Base-by-base conservation (phyloP, 2,329 filamentous ascomycete genomes). In the Lachnellula occidentalis region DNA sequence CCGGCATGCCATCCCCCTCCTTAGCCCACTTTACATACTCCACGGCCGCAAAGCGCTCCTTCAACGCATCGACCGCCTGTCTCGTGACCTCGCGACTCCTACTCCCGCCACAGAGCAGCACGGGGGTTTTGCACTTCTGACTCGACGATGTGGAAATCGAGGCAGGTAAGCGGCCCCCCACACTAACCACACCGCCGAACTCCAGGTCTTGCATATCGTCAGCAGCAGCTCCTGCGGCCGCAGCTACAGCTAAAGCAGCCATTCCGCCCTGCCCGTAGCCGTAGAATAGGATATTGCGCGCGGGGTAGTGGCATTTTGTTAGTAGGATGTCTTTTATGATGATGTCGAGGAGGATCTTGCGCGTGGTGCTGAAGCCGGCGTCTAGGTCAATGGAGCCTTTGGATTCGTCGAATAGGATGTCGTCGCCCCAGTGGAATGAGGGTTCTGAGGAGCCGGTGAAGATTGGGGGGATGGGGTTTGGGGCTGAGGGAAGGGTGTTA, bases 1-100 rank as follows among this genome's bases (percentile, higher is more conserved):
- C 75, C n/a, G 91, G 90, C 92, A 96, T 96, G 1, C 79, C 80
- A 70, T 95, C 90, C 5, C 86, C 88, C 2, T 70, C 71, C 66
- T 85, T 82, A 65, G 78, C 80, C 83, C 88, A 94, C 65, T 81
- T 81, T 53, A 83, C 83, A 59, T 85, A 77, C 69, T 83, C 78
- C 21, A 90, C 83, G 64, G 83, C 77, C 59, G 77, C 73, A 70
- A 92, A 94, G 52, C 81, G 78, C 42, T 75, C 74, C 68, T 83
- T 86, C 36, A 91, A 72, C 54, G 78, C 74, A n/a, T 83, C 78
- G 15, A 86, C 75, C 0, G 82, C 82, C 9, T 82, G 80, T 4
- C 82, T 78, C 9, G 84, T 85, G 1, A 90, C 75, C 64, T 80
- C 76, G 1, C 78, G 71, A 55, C 75, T 76, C 21, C 71, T 69